These are phyloP conservation scores for Pleurotus djamor DNA, from an alignment of 768 basidiomycete genomes.

Conservation along the genomic window DNA sequence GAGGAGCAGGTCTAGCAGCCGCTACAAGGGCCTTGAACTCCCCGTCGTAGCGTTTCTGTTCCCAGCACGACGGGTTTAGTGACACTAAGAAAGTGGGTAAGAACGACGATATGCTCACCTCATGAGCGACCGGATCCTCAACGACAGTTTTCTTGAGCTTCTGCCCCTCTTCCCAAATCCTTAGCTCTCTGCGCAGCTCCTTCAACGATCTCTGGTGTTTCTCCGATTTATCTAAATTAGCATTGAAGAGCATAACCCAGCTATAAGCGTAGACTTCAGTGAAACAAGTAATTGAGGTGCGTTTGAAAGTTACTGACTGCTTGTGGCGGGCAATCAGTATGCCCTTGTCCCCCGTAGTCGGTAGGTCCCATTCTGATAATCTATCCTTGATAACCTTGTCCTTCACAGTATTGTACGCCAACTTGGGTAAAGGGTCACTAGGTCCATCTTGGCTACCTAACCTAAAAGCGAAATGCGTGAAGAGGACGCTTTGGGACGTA, in stretches of 20 bases:
- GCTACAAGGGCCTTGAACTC: slow-evolving; percentile 38
- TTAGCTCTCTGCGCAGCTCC: slow-evolving; percentile 52
- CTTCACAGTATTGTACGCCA: slow-evolving; percentile 62
- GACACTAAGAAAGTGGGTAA: not conserved
- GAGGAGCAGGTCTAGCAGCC: slow-evolving; percentile 23
- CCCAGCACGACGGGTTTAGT: not conserved
- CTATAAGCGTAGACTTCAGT: slow-evolving; percentile 25
- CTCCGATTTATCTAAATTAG: slow-evolving; percentile 60
- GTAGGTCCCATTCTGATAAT: slow-evolving; percentile 47
- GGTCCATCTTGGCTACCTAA: slow-evolving; percentile 28
- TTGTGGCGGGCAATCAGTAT: slow-evolving; percentile 56
- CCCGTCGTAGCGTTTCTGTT: slow-evolving; percentile 33
- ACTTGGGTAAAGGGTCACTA: slow-evolving; percentile 53
- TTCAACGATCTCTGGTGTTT: slow-evolving; percentile 40
- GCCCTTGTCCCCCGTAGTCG: slow-evolving; percentile 49
- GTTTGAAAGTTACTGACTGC: slow-evolving; percentile 34
- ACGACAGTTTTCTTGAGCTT: slow-evolving; percentile 37
- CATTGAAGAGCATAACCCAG: slow-evolving; percentile 70
- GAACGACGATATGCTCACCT: slow-evolving; percentile 24
- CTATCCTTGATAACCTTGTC: slow-evolving; percentile 59
- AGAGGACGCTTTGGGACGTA: not conserved
- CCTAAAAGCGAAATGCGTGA: slow-evolving; percentile 8
- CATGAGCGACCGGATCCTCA: slow-evolving; percentile 34
- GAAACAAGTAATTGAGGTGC: not conserved
- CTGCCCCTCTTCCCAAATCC: slow-evolving; percentile 54